phyloP scores from a whole-genome alignment of 2,329 filamentous ascomycete genomes.

The Hyphodiscus sp. region DNA sequence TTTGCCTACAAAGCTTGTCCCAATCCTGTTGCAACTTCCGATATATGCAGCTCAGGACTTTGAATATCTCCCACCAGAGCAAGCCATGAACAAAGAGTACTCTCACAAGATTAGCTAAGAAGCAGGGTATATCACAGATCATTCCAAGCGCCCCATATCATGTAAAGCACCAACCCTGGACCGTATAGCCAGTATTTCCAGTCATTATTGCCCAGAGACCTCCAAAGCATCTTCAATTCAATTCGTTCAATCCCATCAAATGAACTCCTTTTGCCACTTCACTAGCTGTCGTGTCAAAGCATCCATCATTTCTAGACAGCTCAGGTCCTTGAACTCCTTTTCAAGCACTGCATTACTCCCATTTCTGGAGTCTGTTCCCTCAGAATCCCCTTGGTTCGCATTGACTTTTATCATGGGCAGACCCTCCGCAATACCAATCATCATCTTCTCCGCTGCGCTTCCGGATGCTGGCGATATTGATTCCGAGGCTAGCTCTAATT shows the following conservation, averaged over 20 bases:
- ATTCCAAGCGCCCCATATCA: background rate
- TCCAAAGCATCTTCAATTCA: background rate
- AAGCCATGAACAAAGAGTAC: background rate
- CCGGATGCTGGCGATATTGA: conserved; percentile 36
- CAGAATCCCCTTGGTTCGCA: conserved; percentile 27
- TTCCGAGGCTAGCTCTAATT: conserved; percentile 76
- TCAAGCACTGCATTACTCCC: conserved; percentile 1
- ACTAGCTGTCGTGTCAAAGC: conserved; percentile 34
- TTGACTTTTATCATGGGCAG: conserved; percentile 32
- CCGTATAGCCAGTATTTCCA: background rate
- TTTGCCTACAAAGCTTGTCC: background rate
- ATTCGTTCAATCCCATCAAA: conserved; percentile 13
- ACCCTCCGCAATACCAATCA: conserved; percentile 29
- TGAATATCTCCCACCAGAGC: too few species aligned
- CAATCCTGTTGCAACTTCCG: background rate
- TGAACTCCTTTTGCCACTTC: conserved; percentile 32
- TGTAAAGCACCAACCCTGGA: background rate
- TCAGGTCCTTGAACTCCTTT: conserved; percentile 67
- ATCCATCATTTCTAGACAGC: conserved; percentile 36
- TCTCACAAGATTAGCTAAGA: background rate
- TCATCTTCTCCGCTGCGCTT: conserved; percentile 31
- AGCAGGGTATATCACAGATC: background rate
- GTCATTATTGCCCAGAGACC: background rate
- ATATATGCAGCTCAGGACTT: background rate
- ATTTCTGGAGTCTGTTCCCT: background rate